Evolutionary conservation across 2,329 filamentous ascomycete genomes (phyloP).

Genomic region (Microdochium nivale): DNA sequence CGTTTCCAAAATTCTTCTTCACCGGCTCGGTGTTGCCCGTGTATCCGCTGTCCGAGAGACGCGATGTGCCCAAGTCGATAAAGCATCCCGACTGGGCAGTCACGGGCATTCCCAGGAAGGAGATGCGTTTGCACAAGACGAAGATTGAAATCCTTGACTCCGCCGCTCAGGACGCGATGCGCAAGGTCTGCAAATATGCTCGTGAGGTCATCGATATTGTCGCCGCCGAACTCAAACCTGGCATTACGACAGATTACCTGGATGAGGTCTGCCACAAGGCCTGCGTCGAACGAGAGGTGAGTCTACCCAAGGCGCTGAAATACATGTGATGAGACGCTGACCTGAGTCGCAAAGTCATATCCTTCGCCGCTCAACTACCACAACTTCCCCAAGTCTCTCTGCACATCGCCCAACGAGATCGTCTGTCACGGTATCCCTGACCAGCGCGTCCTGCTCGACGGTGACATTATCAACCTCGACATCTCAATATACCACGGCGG

Average conservation of each 20-base stretch:
- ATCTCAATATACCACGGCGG: slow-evolving; percentile 86
- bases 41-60: slow-evolving; percentile 51
- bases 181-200: slow-evolving; percentile 62
- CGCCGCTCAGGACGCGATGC: slow-evolving; percentile 61
- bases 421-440: slow-evolving; percentile 98
- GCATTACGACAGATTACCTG: slow-evolving; percentile 68
- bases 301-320: slow-evolving; percentile 14
- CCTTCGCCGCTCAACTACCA: slow-evolving; percentile 89
- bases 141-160: slow-evolving; percentile 58
- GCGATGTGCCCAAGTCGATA: slow-evolving; percentile 53
- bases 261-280: slow-evolving; percentile 71
- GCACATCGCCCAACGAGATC: slow-evolving; percentile 88
- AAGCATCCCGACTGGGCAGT: slow-evolving; percentile 58
- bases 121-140: slow-evolving; percentile 37
- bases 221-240: slow-evolving; percentile 57
- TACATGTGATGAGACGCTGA: not conserved
- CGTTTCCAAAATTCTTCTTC: slow-evolving; percentile 60
- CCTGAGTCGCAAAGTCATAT: slow-evolving; percentile 55
- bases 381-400: slow-evolving; percentile 92
- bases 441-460: slow-evolving; percentile 72
- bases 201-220: slow-evolving; percentile 69
- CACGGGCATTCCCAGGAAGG: slow-evolving; percentile 45
- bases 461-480: slow-evolving; percentile 94
- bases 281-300: slow-evolving; percentile 63
- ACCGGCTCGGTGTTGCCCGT: slow-evolving; percentile 58